phyloP scores from a whole-genome alignment of 768 basidiomycete genomes.

The Boletus rubroflammeus region DNA sequence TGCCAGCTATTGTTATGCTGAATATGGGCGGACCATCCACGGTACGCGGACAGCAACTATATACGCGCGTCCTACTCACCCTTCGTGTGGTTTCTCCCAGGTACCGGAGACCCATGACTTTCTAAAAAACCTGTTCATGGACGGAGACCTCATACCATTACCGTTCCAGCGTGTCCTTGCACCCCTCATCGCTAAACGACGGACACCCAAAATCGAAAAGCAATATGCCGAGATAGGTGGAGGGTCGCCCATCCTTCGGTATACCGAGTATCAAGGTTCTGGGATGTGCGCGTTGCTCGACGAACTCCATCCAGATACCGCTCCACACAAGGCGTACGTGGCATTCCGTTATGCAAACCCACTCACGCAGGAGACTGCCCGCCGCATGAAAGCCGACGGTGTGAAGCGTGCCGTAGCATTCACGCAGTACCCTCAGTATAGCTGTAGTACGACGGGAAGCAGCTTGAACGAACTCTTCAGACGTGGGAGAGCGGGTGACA shows the following conservation, averaged over 20 bases:
- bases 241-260: slow-evolving; percentile 91
- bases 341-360: slow-evolving; percentile 94
- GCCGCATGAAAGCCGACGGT: slow-evolving; percentile 84
- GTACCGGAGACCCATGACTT: slow-evolving; percentile 92
- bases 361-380: slow-evolving; percentile 77
- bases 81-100: slow-evolving; percentile 36
- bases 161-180: slow-evolving; percentile 89
- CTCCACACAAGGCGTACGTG: slow-evolving; percentile 94
- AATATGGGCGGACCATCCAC: slow-evolving; percentile 99
- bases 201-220: slow-evolving; percentile 89
- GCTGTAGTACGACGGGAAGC: slow-evolving; percentile 97
- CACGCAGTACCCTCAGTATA: slow-evolving; percentile 98
- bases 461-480: slow-evolving; percentile 91
- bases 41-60: slow-evolving; percentile 41
- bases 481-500: slow-evolving; percentile 55
- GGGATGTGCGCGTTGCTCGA: slow-evolving; percentile 89
- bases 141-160: slow-evolving; percentile 90
- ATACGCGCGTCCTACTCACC: slow-evolving; percentile 1
- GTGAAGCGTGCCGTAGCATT: slow-evolving; percentile 93
- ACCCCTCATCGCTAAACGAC: slow-evolving; percentile 81
- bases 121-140: slow-evolving; percentile 87
- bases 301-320: slow-evolving; percentile 88
- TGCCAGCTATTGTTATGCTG: slow-evolving; percentile 84
- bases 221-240: slow-evolving; percentile 96
- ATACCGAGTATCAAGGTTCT: slow-evolving; percentile 84